Conservation (phyloP, 352 stramenopile species). For the Pythium guiyangense region DNA sequence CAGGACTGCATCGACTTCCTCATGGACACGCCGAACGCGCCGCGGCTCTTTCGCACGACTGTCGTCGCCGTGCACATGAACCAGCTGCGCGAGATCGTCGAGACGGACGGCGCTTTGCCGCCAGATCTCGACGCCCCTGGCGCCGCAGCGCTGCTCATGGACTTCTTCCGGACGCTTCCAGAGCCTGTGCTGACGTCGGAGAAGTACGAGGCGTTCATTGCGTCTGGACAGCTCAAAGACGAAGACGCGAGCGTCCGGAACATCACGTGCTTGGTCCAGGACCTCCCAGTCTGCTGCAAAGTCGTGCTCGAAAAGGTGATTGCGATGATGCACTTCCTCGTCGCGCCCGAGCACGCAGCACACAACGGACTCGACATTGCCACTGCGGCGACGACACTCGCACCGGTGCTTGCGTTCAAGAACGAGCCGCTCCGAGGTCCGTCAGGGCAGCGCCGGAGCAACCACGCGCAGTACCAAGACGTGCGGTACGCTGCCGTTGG, state of each 20-base stretch:
- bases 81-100: constrained; percentile 69
- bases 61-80: constrained; percentile 68
- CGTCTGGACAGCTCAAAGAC: constrained; percentile 59
- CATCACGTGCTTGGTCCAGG: constrained; percentile 75
- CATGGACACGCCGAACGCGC: constrained; percentile 49
- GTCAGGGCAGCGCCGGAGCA: constrained; percentile 33
- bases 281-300: constrained; percentile 62
- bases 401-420: constrained; percentile 77
- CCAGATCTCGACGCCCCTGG: constrained; percentile 58
- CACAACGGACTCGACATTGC: constrained; percentile 67
- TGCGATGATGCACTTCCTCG: constrained; percentile 60
- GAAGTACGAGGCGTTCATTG: constrained; percentile 80
- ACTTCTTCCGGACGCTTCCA: constrained; percentile 77
- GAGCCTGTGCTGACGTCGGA: constrained; percentile 73
- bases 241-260: constrained; percentile 75
- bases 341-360: constrained; percentile 48
- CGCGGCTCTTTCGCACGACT: constrained; percentile 75
- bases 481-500: constrained; percentile 70
- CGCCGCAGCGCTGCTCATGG: constrained; percentile 62
- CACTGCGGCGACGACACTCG: constrained; percentile 53
- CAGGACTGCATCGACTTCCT: constrained; percentile 74
- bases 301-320: constrained; percentile 71
- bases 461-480: constrained; percentile 63
- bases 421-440: constrained; percentile 39
- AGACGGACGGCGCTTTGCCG: constrained; percentile 56